phyloP scores from a whole-genome alignment of 1,284 basidiomycete species.

The Serendipita sp. region DNA sequence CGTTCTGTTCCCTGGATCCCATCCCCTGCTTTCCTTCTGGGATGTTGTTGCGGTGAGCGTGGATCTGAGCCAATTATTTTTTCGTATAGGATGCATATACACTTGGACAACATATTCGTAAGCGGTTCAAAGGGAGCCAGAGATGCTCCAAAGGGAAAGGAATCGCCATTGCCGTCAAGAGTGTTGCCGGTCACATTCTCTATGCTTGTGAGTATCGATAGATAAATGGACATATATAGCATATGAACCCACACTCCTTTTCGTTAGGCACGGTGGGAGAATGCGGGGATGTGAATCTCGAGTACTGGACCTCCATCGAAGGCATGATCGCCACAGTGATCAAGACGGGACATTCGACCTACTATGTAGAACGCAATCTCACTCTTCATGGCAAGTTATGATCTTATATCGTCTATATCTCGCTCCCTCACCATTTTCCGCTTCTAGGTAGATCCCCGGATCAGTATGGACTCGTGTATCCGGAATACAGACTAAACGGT shows the following conservation, averaged over 20 bases:
- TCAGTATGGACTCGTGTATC: slow-evolving; percentile 47
- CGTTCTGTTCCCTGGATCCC: too few species aligned
- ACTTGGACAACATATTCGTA: slow-evolving; percentile 3
- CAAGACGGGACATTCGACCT: slow-evolving; percentile 69
- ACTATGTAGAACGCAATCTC: slow-evolving; percentile 71
- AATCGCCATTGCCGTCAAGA: slow-evolving; percentile 60
- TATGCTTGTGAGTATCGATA: slow-evolving; percentile 70
- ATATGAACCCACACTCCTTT: not conserved
- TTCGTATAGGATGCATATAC: not conserved
- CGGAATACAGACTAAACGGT: slow-evolving; percentile 47
- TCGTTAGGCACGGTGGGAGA: slow-evolving; percentile 20
- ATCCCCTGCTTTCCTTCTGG: too few species aligned
- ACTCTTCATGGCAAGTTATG: slow-evolving; percentile 39
- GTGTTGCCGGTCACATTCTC: slow-evolving; percentile 58
- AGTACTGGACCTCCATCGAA: slow-evolving; percentile 63
- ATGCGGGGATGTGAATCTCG: slow-evolving; percentile 59
- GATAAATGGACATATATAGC: slow-evolving; percentile 28
- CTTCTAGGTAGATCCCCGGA: slow-evolving; percentile 43
- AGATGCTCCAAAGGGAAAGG: slow-evolving; percentile 48
- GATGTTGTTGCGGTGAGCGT: too few species aligned
- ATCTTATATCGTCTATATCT: not conserved
- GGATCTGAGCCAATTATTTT: too few species aligned
- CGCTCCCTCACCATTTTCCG: not conserved
- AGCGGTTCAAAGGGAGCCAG: not conserved
- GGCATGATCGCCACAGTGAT: slow-evolving; percentile 64